Evolutionary conservation across 192 early-diverging fungal species (phyloP).

Genomic region (Rhizophagus clarus): DNA sequence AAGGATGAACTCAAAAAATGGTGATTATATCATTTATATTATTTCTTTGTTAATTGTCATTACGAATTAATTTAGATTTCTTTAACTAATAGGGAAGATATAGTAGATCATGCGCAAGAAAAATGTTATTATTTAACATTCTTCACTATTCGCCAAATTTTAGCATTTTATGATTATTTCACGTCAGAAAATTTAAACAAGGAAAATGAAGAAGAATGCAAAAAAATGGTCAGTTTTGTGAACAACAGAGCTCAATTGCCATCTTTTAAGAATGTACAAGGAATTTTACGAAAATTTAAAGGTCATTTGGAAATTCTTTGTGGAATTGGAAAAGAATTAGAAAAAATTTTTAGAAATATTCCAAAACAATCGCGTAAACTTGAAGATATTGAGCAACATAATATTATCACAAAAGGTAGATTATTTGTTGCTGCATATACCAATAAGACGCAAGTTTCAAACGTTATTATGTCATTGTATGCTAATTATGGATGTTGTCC

Average conservation of each 20-base stretch:
- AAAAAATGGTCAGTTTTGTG: constrained; percentile 16
- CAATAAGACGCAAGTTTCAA: no score
- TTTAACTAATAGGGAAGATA: constrained; percentile 4
- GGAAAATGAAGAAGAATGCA: constrained; percentile 11
- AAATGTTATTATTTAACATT: constrained; percentile 32
- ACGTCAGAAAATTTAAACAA: not conserved
- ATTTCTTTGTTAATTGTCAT: not conserved
- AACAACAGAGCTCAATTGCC: not conserved
- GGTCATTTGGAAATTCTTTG: not conserved
- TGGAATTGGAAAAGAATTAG: not conserved
- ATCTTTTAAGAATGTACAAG: not conserved
- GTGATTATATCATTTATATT: not conserved
- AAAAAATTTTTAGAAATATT: not conserved
- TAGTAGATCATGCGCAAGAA: constrained; percentile 15
- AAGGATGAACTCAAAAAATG: constrained; percentile 19
- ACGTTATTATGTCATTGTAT: no score
- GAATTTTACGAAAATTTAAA: not conserved
- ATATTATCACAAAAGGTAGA: not conserved
- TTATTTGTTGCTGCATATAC: no score
- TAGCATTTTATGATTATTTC: constrained; percentile 30
- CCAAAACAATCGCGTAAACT: not conserved
- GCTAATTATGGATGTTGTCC: no score
- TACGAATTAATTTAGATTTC: not conserved
- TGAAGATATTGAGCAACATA: no score
- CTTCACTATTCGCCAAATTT: constrained; percentile 27